phyloP scores from a whole-genome alignment of 108 stramenopile species.

The Pseudonitzschia delicatissima region DNA sequence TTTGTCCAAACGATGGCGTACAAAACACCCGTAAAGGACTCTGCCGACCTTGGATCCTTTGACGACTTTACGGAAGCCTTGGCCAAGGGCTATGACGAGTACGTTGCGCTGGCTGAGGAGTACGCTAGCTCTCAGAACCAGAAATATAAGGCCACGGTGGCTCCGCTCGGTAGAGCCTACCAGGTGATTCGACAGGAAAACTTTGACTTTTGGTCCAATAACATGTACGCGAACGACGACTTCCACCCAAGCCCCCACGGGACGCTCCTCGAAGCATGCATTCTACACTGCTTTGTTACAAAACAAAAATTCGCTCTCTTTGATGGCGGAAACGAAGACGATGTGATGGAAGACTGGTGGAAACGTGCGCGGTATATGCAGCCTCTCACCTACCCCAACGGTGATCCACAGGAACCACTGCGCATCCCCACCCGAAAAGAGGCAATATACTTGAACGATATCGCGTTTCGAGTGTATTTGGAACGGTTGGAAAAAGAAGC shows the following conservation, averaged over 20 bases:
- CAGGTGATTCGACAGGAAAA: neutral
- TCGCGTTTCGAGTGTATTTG: neutral
- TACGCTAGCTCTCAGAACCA: neutral
- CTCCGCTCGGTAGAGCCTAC: constrained; percentile 68
- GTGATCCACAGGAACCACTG: constrained; percentile 23
- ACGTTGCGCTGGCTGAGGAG: constrained; percentile 26
- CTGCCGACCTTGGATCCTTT: constrained; percentile 53
- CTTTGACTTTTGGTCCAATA: neutral
- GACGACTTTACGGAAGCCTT: constrained; percentile 48
- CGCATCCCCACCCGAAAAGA: constrained; percentile 52
- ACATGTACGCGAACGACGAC: constrained; percentile 57
- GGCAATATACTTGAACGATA: constrained; percentile 14
- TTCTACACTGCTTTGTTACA: constrained; percentile 54
- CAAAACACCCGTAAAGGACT: constrained; percentile 38
- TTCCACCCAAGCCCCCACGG: constrained; percentile 77
- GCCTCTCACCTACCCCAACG: constrained; percentile 9
- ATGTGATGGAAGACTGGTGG: constrained; percentile 38
- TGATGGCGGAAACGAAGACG: constrained; percentile 23
- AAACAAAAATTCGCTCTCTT: constrained; percentile 22
- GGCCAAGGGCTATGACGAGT: constrained; percentile 40
- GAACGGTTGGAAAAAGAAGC: neutral
- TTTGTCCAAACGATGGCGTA: constrained; percentile 69
- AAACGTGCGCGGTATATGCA: constrained; percentile 33
- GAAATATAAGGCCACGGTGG: constrained; percentile 30
- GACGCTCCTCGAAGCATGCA: constrained; percentile 64